phyloP scores from a whole-genome alignment of 441 rosid genomes.

The Hura crepitans region DNA sequence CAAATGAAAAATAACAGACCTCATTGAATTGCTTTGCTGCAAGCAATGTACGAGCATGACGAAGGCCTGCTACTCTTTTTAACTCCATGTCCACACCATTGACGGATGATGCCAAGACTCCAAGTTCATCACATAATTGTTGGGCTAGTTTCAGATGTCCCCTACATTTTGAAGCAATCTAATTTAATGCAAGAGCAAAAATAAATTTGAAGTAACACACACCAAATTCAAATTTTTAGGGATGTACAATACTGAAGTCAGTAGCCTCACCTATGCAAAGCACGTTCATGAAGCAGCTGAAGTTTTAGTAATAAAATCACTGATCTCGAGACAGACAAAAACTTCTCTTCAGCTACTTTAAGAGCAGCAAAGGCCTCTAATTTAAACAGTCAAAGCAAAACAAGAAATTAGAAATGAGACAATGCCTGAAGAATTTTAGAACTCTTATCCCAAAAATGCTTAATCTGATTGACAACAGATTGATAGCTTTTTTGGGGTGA shows the following conservation, averaged over 20 bases:
- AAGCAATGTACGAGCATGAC: conserved; percentile 86
- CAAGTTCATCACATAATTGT: conserved; percentile 77
- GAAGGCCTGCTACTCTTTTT: conserved; percentile 87
- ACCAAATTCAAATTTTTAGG: conserved; percentile 13
- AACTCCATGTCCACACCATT: conserved; percentile 86
- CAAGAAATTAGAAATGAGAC: conserved; percentile 6
- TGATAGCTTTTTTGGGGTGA: background rate
- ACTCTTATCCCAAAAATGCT: background rate
- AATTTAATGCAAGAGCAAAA: conserved; percentile 21
- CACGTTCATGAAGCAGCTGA: conserved; percentile 85
- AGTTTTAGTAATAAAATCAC: conserved; percentile 68
- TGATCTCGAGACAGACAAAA: conserved; percentile 69
- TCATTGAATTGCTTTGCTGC: conserved; percentile 89
- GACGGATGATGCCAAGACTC: conserved; percentile 71
- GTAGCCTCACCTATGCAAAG: conserved; percentile 73
- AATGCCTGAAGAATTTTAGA: background rate
- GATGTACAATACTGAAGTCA: conserved; percentile 8
- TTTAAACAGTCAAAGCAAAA: conserved; percentile 18
- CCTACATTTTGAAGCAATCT: conserved; percentile 35
- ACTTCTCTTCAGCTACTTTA: conserved; percentile 72
- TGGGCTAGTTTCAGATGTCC: conserved; percentile 87
- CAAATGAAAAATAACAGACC: conserved; percentile 41
- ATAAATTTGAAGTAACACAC: background rate
- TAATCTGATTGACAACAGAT: background rate
- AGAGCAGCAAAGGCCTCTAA: conserved; percentile 91